Evolutionary conservation across 2,329 filamentous ascomycete species (phyloP).

Genomic region (Cladosporium sp.): DNA sequence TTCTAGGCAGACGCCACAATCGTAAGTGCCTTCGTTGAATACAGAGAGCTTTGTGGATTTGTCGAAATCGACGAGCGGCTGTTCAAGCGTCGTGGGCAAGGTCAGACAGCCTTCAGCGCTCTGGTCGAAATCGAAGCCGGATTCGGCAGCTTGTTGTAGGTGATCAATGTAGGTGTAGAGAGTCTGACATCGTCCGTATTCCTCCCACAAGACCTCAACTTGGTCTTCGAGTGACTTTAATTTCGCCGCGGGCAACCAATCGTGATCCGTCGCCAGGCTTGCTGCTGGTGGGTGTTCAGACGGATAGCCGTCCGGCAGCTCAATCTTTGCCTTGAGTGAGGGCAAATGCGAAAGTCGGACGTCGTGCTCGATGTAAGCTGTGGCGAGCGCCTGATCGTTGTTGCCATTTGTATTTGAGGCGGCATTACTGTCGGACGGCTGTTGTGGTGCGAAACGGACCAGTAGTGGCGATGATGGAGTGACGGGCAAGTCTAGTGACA

Average conservation of each 20-base stretch:
- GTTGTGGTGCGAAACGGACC: constrained; percentile 32
- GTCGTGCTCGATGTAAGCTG: constrained; percentile 37
- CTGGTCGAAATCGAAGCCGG: constrained; percentile 53
- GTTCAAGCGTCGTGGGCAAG: constrained; percentile 56
- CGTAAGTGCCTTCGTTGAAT: constrained; percentile 82
- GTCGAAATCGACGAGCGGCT: constrained; percentile 76
- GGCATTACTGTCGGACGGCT: constrained; percentile 15
- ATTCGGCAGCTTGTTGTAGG: constrained; percentile 59
- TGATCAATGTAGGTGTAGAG: constrained; percentile 62
- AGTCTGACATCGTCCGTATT: constrained; percentile 57
- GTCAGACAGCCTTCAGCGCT: constrained; percentile 44
- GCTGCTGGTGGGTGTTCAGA: constrained; percentile 52
- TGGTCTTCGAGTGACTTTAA: constrained; percentile 49
- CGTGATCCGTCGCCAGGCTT: constrained; percentile 48
- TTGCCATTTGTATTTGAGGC: constrained; percentile 3
- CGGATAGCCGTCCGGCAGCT: constrained; percentile 59
- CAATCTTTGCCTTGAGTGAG: constrained; percentile 54
- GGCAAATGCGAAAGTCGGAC: constrained; percentile 58
- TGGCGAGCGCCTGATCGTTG: constrained; percentile 3
- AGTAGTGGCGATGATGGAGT: constrained; percentile 55
- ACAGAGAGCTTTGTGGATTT: constrained; percentile 69
- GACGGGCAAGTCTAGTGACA: constrained; percentile 57
- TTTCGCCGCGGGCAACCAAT: constrained; percentile 54
- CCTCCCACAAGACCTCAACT: constrained; percentile 57
- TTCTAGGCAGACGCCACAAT: constrained; percentile 86